A percentile compares a stretch with the other conserved stretches of the same genome.
Evolutionary conservation across 352 stramenopile species (phyloP).

Genomic region (Globisporangium viniferum): DNA sequence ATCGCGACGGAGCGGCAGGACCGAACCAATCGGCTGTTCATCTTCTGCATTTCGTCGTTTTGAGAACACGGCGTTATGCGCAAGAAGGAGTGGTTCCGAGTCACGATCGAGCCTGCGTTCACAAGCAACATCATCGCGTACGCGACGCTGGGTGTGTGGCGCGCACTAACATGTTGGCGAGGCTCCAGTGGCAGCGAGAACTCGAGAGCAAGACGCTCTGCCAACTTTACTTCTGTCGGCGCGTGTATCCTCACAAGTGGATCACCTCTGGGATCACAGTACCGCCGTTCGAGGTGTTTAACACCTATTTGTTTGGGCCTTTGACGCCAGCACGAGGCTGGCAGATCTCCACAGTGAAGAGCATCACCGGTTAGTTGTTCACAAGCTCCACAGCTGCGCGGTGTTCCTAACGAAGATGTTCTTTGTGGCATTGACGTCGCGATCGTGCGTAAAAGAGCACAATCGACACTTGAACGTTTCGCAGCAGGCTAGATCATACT

Average conservation of each 20-base stretch:
- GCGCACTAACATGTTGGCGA: background rate
- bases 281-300: background rate
- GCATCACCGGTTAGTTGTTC: too few species aligned
- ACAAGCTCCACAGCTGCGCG: too few species aligned
- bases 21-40: background rate
- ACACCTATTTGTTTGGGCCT: too few species aligned
- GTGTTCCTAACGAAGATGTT: too few species aligned
- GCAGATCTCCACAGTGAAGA: too few species aligned
- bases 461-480: too few species aligned
- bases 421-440: too few species aligned
- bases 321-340: too few species aligned
- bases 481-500: too few species aligned
- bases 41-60: background rate
- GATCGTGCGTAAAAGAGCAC: too few species aligned
- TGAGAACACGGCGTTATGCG: background rate
- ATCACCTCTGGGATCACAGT: background rate
- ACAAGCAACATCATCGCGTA: background rate
- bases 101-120: background rate
- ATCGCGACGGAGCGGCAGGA: background rate
- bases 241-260: background rate
- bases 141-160: background rate
- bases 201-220: background rate
- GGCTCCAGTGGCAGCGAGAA: background rate
- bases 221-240: background rate
- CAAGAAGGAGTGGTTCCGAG: background rate